phyloP scores from a whole-genome alignment of 371 early-diverging fungal genomes.

The Rhizopus sp. region DNA sequence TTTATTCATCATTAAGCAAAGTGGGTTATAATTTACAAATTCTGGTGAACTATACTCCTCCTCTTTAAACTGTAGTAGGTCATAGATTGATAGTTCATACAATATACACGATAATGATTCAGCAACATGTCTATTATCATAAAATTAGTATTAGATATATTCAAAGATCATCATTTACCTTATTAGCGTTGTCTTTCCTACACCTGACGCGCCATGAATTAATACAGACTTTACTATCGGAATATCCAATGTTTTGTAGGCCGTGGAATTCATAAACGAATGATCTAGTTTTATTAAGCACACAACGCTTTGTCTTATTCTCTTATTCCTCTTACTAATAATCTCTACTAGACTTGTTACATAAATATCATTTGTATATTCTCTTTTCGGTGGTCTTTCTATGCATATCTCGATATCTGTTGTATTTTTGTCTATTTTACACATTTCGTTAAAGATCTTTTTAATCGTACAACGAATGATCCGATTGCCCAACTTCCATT shows the following conservation, averaged over 20 bases:
- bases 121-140: conserved; percentile 16
- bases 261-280: conserved; percentile 25
- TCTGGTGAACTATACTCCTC: conserved; percentile 27
- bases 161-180: conserved; percentile 19
- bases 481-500: background rate
- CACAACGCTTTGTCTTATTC: background rate
- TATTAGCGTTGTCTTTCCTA: conserved; percentile 38
- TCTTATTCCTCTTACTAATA: conserved; percentile 17
- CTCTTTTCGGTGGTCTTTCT: background rate
- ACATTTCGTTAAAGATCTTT: background rate
- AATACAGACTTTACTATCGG: conserved; percentile 45
- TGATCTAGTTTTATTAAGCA: conserved; percentile 11
- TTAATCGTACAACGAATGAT: too few species aligned
- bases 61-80: conserved; percentile 35
- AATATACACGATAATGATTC: conserved; percentile 10
- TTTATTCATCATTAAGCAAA: conserved; percentile 23
- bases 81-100: conserved; percentile 27
- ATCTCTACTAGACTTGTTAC: conserved; percentile 20
- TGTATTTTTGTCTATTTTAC: conserved; percentile 1
- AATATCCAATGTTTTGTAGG: conserved; percentile 32
- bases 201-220: conserved; percentile 44
- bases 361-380: conserved; percentile 11
- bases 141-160: background rate
- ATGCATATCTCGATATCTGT: conserved; percentile 1
- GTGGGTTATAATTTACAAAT: conserved; percentile 36